These are phyloP conservation scores for Graphilbum sp. DNA, from an alignment of 2,329 filamentous ascomycete genomes.

Conservation along the genomic window DNA sequence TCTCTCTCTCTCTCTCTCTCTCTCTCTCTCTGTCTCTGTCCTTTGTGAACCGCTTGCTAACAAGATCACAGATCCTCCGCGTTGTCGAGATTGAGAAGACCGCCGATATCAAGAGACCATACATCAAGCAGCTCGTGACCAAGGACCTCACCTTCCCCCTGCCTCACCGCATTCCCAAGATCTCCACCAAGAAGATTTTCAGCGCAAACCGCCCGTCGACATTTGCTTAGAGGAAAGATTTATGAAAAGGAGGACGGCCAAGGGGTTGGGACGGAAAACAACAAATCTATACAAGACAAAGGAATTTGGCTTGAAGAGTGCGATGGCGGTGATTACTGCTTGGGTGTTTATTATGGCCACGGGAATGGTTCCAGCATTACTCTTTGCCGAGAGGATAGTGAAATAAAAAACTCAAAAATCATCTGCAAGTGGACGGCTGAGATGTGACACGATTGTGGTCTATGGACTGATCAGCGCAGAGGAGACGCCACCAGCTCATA, in stretches of 20 bases:
- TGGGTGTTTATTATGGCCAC: conserved; percentile 43
- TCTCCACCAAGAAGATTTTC: conserved; percentile 78
- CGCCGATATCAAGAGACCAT: conserved; percentile 90
- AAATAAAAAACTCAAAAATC: conserved; percentile 4
- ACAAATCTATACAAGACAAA: not conserved
- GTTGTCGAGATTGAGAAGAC: conserved; percentile 93
- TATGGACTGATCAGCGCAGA: not conserved
- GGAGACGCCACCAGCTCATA: no score
- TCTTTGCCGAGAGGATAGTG: conserved; percentile 1
- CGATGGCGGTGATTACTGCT: conserved; percentile 35
- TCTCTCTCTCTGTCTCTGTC: no score
- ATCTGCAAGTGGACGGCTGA: no score
- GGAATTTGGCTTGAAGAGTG: not conserved
- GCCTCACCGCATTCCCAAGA: conserved; percentile 84
- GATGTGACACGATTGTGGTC: no score
- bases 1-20: no score
- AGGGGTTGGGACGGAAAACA: not conserved
- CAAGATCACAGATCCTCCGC: conserved; percentile 65
- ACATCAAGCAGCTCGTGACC: conserved; percentile 95
- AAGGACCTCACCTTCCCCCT: conserved; percentile 98
- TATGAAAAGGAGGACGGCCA: not conserved
- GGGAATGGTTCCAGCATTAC: conserved; percentile 21
- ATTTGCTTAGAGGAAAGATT: conserved; percentile 66
- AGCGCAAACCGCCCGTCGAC: conserved; percentile 84
- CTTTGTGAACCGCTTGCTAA: no score